phyloP scores from a whole-genome alignment of 441 rosid genomes.

The Adansonia grandidieri region DNA sequence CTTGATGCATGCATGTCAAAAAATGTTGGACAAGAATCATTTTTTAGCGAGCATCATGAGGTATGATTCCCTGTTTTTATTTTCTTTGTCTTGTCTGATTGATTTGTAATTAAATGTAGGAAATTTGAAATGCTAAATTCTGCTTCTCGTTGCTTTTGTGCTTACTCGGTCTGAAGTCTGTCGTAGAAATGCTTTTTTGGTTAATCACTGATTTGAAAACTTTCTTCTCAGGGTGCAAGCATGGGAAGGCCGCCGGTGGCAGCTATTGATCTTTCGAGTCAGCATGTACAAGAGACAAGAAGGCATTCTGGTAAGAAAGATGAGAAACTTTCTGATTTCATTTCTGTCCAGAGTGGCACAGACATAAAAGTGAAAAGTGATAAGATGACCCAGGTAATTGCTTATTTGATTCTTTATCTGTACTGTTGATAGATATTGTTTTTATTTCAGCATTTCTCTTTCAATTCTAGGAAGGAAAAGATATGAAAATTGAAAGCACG shows the following conservation, averaged over 20 bases:
- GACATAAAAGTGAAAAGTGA: constrained; percentile 45
- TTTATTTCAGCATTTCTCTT: constrained; percentile 1
- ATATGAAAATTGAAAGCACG: background rate
- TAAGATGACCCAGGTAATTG: constrained; percentile 64
- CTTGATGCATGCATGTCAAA: constrained; percentile 56
- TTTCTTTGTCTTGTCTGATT: constrained; percentile 22
- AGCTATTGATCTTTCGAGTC: constrained; percentile 30
- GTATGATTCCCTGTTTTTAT: constrained; percentile 38
- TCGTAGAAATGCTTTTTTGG: constrained; percentile 13
- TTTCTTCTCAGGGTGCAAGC: constrained; percentile 41
- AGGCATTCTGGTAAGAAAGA: constrained; percentile 34
- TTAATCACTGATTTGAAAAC: constrained; percentile 22
- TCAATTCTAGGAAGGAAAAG: background rate
- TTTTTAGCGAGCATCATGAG: constrained; percentile 45
- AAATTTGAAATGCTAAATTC: background rate
- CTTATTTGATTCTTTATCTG: constrained; percentile 12
- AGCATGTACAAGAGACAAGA: constrained; percentile 33
- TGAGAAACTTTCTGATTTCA: constrained; percentile 31
- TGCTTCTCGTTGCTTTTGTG: background rate
- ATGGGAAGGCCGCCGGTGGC: constrained; percentile 27
- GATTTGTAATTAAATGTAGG: constrained; percentile 1
- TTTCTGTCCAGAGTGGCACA: constrained; percentile 33
- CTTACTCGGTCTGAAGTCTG: constrained; percentile 4
- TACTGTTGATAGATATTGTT: constrained; percentile 5
- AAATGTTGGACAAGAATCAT: constrained; percentile 45